These are phyloP conservation scores for Nematocida sp. DNA, from an alignment of 371 early-diverging fungal genomes.

Conservation along the genomic window DNA sequence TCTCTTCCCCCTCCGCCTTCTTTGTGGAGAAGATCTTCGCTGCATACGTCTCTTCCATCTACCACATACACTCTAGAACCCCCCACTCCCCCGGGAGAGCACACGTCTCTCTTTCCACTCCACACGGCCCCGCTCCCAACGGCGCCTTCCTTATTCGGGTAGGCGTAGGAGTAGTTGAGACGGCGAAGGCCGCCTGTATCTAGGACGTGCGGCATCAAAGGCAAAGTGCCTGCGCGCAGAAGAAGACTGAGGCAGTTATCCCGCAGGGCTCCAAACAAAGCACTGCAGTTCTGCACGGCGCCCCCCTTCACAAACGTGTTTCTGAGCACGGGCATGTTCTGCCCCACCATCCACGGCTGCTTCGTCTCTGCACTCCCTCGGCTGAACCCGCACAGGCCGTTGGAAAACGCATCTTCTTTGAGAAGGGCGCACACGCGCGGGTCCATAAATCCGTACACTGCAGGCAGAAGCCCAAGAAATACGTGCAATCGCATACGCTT, in stretches of 20 bases:
- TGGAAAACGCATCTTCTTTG: background rate
- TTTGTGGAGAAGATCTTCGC: background rate
- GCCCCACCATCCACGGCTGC: slow-evolving; percentile 47
- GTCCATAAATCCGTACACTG: too few relatives aligned
- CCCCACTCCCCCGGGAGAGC: too few relatives aligned
- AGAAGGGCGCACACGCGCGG: background rate
- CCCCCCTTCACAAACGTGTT: background rate
- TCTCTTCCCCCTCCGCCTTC: background rate
- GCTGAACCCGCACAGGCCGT: slow-evolving; percentile 2
- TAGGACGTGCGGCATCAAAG: background rate
- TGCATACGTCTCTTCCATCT: too few relatives aligned
- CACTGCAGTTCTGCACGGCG: too few relatives aligned
- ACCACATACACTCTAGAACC: too few relatives aligned
- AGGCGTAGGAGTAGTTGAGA: background rate
- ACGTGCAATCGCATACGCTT: background rate
- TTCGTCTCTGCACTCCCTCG: background rate
- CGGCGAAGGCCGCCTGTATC: background rate
- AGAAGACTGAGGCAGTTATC: background rate
- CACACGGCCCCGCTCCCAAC: background rate
- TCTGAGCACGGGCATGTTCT: slow-evolving; percentile 13
- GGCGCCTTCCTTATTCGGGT: background rate
- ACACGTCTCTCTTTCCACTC: too few relatives aligned
- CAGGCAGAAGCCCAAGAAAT: background rate
- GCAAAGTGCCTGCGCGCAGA: background rate
- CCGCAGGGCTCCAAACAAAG: background rate